Evolutionary conservation across 441 rosid species (phyloP).

Genomic region (Arabidopsis hybrid): DNA sequence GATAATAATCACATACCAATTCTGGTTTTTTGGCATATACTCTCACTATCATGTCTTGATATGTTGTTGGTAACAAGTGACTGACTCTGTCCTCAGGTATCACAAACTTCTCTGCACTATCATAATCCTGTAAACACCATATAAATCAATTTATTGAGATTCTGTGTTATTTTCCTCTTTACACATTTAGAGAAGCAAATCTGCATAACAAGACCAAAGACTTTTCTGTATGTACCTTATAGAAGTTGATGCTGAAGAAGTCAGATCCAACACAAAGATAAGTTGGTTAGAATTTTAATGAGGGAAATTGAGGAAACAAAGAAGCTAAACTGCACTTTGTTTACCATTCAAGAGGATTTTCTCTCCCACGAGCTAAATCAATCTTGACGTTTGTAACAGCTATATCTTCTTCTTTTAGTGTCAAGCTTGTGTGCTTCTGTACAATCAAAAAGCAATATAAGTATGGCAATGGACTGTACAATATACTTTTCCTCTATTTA

Average conservation of each 20-base stretch:
- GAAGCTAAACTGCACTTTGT: conserved; percentile 5
- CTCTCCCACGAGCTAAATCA: conserved; percentile 88
- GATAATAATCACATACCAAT: conserved; percentile 56
- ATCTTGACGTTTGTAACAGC: conserved; percentile 83
- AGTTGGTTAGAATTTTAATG: conserved; percentile 26
- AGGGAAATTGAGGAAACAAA: conserved; percentile 12
- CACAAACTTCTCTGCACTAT: conserved; percentile 73
- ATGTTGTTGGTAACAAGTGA: conserved; percentile 82
- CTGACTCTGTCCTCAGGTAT: conserved; percentile 79
- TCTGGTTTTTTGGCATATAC: conserved; percentile 91
- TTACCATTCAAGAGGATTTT: conserved; percentile 90
- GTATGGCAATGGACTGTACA: conserved; percentile 8
- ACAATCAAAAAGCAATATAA: conserved; percentile 15
- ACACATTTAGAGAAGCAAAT: neutral
- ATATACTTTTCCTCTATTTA: neutral
- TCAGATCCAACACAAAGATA: neutral
- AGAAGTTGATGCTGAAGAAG: conserved; percentile 68
- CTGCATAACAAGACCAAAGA: conserved; percentile 12
- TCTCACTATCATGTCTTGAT: conserved; percentile 92
- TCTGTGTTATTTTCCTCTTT: neutral
- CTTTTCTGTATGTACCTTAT: conserved; percentile 61
- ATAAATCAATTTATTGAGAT: neutral
- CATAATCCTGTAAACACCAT: conserved; percentile 67
- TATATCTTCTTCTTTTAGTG: conserved; percentile 76
- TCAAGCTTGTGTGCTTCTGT: conserved; percentile 54